These are phyloP conservation scores for Colletotrichum echinochloae DNA, from an alignment of 2,329 filamentous ascomycete genomes.

Conservation along the genomic window DNA sequence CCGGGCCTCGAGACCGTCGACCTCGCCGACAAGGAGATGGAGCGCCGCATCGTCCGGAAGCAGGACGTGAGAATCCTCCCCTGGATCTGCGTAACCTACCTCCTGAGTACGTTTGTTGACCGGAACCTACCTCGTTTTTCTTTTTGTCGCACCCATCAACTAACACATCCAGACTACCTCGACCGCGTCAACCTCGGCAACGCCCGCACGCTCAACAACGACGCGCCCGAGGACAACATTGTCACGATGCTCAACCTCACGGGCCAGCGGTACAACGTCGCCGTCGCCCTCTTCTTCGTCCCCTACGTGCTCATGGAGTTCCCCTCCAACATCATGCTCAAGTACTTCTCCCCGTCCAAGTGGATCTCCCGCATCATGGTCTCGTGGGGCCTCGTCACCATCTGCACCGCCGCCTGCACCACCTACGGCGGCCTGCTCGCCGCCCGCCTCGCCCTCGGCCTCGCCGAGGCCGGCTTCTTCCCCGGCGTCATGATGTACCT, in stretches of 20 bases:
- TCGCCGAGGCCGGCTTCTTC: slow-evolving; percentile 65
- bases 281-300: slow-evolving; percentile 49
- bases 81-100: slow-evolving; percentile 50
- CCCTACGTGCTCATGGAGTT: slow-evolving; percentile 49
- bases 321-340: slow-evolving; percentile 50
- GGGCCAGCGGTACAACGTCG: slow-evolving; percentile 49
- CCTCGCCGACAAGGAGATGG: slow-evolving; percentile 50
- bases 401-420: slow-evolving; percentile 59
- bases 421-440: slow-evolving; percentile 61
- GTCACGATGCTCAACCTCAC: slow-evolving; percentile 48
- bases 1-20: slow-evolving; percentile 51
- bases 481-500: slow-evolving; percentile 68
- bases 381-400: slow-evolving; percentile 63
- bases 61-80: slow-evolving; percentile 50
- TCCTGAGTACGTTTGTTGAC: slow-evolving; percentile 45
- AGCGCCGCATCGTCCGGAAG: slow-evolving; percentile 49
- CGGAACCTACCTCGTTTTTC: no score
- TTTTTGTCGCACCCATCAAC: not conserved
- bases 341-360: slow-evolving; percentile 51
- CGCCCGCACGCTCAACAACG: slow-evolving; percentile 50
- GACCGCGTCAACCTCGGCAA: slow-evolving; percentile 51
- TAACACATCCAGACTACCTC: slow-evolving; percentile 44
- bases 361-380: slow-evolving; percentile 56
- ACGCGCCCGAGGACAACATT: slow-evolving; percentile 50
- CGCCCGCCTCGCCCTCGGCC: slow-evolving; percentile 62